These are phyloP conservation scores for Eutrema heterophyllum DNA, from an alignment of 345 rosid genomes.

Conservation along the genomic window DNA sequence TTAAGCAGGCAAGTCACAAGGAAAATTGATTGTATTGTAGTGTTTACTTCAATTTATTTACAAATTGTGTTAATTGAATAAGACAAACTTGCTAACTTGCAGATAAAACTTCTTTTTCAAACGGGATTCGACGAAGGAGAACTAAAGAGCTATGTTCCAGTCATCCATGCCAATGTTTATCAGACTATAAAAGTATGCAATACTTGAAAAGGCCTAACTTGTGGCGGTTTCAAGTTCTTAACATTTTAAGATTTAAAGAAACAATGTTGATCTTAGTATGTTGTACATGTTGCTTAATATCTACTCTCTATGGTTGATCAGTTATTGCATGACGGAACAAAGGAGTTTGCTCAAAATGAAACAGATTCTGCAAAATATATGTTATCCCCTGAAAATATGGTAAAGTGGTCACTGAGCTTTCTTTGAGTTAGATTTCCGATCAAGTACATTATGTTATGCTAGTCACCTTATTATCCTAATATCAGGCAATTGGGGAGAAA, in stretches of 20 bases:
- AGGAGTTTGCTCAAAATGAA: conserved; percentile 88
- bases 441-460: neutral
- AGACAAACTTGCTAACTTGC: conserved; percentile 13
- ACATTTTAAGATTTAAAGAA: neutral
- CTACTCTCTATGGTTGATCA: conserved; percentile 35
- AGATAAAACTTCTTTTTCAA: conserved; percentile 97
- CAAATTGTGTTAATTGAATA: neutral
- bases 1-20: conserved; percentile 76
- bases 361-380: conserved; percentile 55
- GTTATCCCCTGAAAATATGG: conserved; percentile 70
- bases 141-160: conserved; percentile 79
- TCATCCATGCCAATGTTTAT: conserved; percentile 95
- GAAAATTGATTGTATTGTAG: neutral
- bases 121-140: conserved; percentile 93
- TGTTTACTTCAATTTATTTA: neutral
- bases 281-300: conserved; percentile 6
- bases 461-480: conserved; percentile 11
- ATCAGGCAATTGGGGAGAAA: conserved; percentile 72
- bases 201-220: conserved; percentile 36
- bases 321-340: conserved; percentile 87
- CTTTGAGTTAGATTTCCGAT: neutral
- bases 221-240: conserved; percentile 27
- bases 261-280: neutral
- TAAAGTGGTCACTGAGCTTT: conserved; percentile 28
- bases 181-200: conserved; percentile 99